These are phyloP conservation scores for Meripilus lineatus DNA, from an alignment of 1,284 basidiomycete species.

Conservation along the genomic window DNA sequence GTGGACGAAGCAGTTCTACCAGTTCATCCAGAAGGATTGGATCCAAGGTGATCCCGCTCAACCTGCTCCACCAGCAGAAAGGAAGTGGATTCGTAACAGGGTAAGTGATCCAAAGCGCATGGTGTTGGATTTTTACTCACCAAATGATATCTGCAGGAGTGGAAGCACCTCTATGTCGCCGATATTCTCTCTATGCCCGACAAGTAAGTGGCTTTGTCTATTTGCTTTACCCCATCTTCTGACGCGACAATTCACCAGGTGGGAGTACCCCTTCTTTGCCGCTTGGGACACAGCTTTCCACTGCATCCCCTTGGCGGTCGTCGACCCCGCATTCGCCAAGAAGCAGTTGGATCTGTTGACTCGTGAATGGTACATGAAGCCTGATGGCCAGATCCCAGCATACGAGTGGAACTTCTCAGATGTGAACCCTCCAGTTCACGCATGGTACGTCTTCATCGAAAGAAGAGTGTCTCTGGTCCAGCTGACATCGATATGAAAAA, in stretches of 20 bases:
- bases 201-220: slow-evolving; percentile 50
- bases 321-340: slow-evolving; percentile 95
- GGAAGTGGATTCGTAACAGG: slow-evolving; percentile 83
- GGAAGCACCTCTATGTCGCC: slow-evolving; percentile 93
- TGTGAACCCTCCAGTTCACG: slow-evolving; percentile 96
- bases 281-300: slow-evolving; percentile 98
- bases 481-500: slow-evolving; percentile 21
- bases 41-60: slow-evolving; percentile 92
- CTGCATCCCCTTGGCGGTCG: slow-evolving; percentile 93
- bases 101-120: slow-evolving; percentile 35
- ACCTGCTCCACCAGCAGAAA: slow-evolving; percentile 87
- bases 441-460: slow-evolving; percentile 54
- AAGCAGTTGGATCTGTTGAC: slow-evolving; percentile 96
- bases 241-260: slow-evolving; percentile 38
- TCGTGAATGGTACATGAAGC: slow-evolving; percentile 99
- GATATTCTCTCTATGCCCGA: slow-evolving; percentile 99
- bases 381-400: slow-evolving; percentile 95
- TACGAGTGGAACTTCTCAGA: slow-evolving; percentile 99
- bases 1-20: slow-evolving; percentile 98
- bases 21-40: slow-evolving; percentile 96
- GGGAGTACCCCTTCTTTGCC: slow-evolving; percentile 98
- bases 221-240: slow-evolving; percentile 1
- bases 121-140: not conserved
- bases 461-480: not conserved
- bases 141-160: slow-evolving; percentile 52